These are phyloP conservation scores for Aspergillus panamensis DNA, from an alignment of 495 filamentous ascomycete species.

Conservation along the genomic window DNA sequence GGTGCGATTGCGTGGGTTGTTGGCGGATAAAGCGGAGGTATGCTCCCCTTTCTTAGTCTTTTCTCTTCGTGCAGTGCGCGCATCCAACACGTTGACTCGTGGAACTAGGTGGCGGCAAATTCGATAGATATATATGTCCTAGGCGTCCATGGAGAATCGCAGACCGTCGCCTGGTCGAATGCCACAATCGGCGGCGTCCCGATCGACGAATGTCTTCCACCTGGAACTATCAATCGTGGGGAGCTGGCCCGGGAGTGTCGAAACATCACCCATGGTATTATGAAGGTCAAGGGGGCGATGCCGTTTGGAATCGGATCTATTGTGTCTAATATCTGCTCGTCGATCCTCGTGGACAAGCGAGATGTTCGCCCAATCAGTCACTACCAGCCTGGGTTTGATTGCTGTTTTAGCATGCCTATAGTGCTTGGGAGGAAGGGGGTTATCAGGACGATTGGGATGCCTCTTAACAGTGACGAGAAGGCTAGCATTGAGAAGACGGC, in stretches of 20 bases:
- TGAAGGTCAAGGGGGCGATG: conserved; percentile 3
- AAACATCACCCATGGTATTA: neutral
- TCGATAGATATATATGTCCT: conserved; percentile 41
- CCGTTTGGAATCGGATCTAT: conserved; percentile 11
- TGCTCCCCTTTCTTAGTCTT: neutral
- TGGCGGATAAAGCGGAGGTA: conserved; percentile 37
- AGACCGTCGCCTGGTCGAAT: conserved; percentile 42
- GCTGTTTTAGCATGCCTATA: conserved; percentile 20
- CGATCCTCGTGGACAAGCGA: conserved; percentile 14
- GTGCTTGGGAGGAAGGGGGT: conserved; percentile 13
- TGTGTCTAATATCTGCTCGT: conserved; percentile 11
- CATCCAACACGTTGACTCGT: neutral
- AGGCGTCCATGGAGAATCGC: conserved; percentile 43
- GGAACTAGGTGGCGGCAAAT: conserved; percentile 28
- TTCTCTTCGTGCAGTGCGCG: neutral
- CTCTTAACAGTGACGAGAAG: neutral
- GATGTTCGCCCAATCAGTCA: conserved; percentile 17
- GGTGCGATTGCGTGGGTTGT: conserved; percentile 32
- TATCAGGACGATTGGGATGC: conserved; percentile 4
- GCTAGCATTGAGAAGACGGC: neutral
- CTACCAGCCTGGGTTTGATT: conserved; percentile 17
- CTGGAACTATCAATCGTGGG: neutral
- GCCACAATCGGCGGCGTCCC: conserved; percentile 27
- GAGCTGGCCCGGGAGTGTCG: neutral
- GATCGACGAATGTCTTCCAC: conserved; percentile 1